Base-by-base conservation (phyloP, 1,284 basidiomycete species). In the Tetrapyrgos nigripes region DNA sequence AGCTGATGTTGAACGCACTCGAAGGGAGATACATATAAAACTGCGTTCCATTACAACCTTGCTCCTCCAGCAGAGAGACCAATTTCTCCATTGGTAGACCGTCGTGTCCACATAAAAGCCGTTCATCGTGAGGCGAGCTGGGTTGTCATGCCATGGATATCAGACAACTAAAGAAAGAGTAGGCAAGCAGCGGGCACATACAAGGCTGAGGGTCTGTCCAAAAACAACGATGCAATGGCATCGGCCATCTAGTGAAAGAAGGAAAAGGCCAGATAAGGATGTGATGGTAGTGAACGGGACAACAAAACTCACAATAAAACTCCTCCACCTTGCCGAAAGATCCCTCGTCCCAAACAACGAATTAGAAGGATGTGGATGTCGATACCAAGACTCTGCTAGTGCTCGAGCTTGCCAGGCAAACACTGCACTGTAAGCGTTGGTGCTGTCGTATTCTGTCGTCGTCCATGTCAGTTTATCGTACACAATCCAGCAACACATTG, bases 291-390 rank as follows among this genome's bases (percentile, higher is more conserved):
- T 35, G 24, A 21, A 19, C 29, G 47, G 8, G 26, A 21, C 26
- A 11, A 45, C 17, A 9, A 21, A n/a, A 57, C 55, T 26, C 33
- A 58, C 56, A n/a, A 58, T 50, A 40, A 48, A 52, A 13, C 44
- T 46, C 26, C 51, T 50, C 50, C 37, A 40, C 17, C 37, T 40
- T 4, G 17, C 37, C 19, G 37, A 40, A 8, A 40, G 37, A 6
- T 40, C 37, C 5, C 8, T 35, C 29, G 23, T 58, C 23, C 24
- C 44, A 21, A 21, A 31, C 26, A 48, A 26, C 9, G 10, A 14
- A 46, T 10, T 35, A 13, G 33, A 40, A 9, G n/a, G 26, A 14
- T 9, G 6, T 17, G 3, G 28, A 21, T 11, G 26, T 35, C 26
- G 28, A 29, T 23, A 24, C 21, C 24, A 33, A 21, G 13, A 24